These are phyloP conservation scores for Parachaetomium inaequale DNA, from an alignment of 495 filamentous ascomycete genomes.

Conservation along the genomic window DNA sequence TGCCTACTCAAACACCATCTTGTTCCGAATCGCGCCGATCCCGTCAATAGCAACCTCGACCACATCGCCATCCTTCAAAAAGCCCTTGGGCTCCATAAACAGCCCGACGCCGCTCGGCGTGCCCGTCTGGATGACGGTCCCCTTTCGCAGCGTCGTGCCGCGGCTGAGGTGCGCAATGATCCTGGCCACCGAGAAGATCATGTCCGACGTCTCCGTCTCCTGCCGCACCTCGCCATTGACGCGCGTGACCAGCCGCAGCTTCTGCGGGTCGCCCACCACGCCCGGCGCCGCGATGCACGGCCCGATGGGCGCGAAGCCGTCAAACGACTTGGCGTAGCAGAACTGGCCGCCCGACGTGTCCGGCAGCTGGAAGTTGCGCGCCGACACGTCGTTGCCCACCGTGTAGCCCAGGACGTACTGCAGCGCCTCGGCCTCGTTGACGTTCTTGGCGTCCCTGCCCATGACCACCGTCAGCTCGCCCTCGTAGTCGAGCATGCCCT, in stretches of 20 bases:
- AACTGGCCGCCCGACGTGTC: conserved; percentile 14
- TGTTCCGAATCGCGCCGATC: not conserved
- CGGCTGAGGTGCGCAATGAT: conserved; percentile 6
- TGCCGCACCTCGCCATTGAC: conserved; percentile 11
- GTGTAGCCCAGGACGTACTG: conserved; percentile 38
- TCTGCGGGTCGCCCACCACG: not conserved
- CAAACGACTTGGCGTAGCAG: conserved; percentile 39
- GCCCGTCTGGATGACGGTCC: conserved; percentile 6
- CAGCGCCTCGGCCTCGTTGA: conserved; percentile 31
- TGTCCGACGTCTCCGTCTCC: not conserved
- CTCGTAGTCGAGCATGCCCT: conserved; percentile 47
- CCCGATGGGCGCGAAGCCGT: conserved; percentile 42
- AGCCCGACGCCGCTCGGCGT: not conserved
- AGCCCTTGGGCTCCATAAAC: conserved; percentile 6
- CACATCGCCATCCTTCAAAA: not conserved
- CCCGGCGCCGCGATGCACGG: conserved; percentile 27
- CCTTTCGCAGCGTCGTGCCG: not conserved
- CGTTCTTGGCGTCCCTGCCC: conserved; percentile 36
- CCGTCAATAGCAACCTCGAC: not conserved
- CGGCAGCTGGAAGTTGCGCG: conserved; percentile 18
- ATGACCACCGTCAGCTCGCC: conserved; percentile 40
- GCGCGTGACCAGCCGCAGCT: not conserved
- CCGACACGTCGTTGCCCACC: conserved; percentile 27
- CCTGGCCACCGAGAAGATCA: conserved; percentile 5
- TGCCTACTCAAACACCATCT: conserved; percentile 2